A percentile compares a stretch with the other conserved stretches of the same genome.
phyloP scores from a whole-genome alignment of 495 filamentous ascomycete genomes.

The Hypomontagnella monticulosa region DNA sequence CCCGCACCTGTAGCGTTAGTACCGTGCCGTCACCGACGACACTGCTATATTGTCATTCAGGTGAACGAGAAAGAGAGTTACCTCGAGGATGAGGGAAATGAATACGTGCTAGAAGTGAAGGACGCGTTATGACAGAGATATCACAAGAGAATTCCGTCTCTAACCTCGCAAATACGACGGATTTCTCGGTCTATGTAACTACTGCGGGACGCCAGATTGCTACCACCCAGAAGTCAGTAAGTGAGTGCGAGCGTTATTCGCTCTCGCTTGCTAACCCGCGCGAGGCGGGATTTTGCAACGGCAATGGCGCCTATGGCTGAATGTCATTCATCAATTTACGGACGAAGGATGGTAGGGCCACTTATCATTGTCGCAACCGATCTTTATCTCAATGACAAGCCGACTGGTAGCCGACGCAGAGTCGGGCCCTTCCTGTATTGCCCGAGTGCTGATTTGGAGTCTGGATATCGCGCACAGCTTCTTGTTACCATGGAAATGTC shows the following conservation, averaged over 20 bases:
- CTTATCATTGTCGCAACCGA: constrained; percentile 1
- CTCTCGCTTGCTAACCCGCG: neutral
- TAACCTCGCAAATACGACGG: neutral
- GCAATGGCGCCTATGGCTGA: constrained; percentile 16
- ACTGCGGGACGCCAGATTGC: neutral
- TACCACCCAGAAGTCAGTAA: constrained; percentile 1
- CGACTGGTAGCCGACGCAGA: neutral
- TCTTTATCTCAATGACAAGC: neutral
- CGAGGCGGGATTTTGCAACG: constrained; percentile 4
- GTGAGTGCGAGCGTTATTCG: neutral
- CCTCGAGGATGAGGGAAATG: too few species aligned
- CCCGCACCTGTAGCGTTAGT: neutral
- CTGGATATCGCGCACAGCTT: neutral
- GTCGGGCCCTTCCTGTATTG: neutral
- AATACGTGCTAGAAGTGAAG: neutral
- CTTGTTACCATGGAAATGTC: neutral
- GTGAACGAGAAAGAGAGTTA: too few species aligned
- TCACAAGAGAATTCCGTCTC: neutral
- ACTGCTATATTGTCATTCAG: neutral
- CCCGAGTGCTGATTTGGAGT: neutral
- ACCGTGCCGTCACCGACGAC: neutral
- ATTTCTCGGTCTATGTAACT: neutral
- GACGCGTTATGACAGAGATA: neutral
- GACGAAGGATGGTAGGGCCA: neutral
- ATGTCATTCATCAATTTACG: constrained; percentile 1